Base-by-base conservation (phyloP, 2,329 filamentous ascomycete species). In the Neoscytalidium dimidiatum region DNA sequence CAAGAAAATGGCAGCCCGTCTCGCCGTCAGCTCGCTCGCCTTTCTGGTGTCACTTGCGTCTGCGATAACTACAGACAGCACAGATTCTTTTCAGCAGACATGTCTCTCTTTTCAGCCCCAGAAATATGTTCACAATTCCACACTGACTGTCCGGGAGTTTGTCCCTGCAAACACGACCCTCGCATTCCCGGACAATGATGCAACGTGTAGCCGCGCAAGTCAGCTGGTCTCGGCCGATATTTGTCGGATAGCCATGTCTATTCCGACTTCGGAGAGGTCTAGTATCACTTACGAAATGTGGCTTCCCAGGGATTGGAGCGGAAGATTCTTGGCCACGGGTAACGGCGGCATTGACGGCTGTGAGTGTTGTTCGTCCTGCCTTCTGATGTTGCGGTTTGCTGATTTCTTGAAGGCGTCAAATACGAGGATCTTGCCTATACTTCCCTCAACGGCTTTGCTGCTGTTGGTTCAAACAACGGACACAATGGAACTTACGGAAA, bases 211-310 rank as follows among this genome's bases (percentile, higher is more conserved):
- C 44, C 82, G 80, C 61, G 69, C 64, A 21, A 72, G 71, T 38
- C 65, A 82, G 66, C 26, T 69, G 1, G 76, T 81, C 6, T 67
- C 74, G 4, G 71, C 70, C 0, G 75, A 79, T 60, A 31, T 81
- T 3, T 83, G 81, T 65, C 78, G 81, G 13, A 70, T 82, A 21
- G 74, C 77, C 3, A 73, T 83, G 64, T 75, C 73, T 11, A 77
- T 83, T n/a, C 68, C 72, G 4, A 82, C 80, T 0, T 80, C 79
- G 2, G 72, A 73, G 2, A 60, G 19, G 9, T 72, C 75, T 43
- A 80, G 76, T 14, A 78, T 81, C 65, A 76, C 71, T 3, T 76
- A 81, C 70, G 80, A 82, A 68, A 76, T 79, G 17, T 82, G 79
- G 79, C 68, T 82, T 19, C 80, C 80, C 14, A 71, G 70, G 2